Evolutionary conservation across 2,329 filamentous ascomycete species (phyloP).

Genomic region (Aspergillus chevalieri): DNA sequence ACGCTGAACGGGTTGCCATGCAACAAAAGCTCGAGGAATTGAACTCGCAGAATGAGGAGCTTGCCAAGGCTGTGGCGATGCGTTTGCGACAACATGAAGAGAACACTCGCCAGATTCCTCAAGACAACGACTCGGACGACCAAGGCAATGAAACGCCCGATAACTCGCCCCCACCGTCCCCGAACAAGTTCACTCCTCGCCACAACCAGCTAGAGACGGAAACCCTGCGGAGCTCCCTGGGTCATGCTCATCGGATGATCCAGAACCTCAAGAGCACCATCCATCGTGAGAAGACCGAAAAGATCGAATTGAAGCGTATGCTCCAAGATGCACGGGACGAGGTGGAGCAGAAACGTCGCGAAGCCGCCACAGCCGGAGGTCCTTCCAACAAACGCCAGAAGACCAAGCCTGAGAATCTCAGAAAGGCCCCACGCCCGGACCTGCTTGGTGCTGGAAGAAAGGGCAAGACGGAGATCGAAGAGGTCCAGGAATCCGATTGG

Average conservation of each 20-base stretch:
- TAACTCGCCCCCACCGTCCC: conserved; percentile 83
- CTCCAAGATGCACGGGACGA: conserved; percentile 93
- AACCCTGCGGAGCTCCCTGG: conserved; percentile 86
- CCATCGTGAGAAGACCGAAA: conserved; percentile 97
- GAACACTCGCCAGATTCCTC: conserved; percentile 51
- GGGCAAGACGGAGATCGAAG: conserved; percentile 69
- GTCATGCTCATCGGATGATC: conserved; percentile 93
- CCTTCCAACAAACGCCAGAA: conserved; percentile 50
- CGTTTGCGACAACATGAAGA: conserved; percentile 64
- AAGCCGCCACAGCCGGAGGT: conserved; percentile 40
- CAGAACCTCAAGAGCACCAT: conserved; percentile 92
- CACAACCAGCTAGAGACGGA: conserved; percentile 91
- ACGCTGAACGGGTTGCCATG: conserved; percentile 70
- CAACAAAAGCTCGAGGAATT: conserved; percentile 85
- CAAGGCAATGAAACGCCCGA: conserved; percentile 72
- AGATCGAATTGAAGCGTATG: conserved; percentile 90
- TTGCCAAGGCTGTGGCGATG: conserved; percentile 74
- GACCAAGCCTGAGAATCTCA: conserved; percentile 61
- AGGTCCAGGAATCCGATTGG: conserved; percentile 78
- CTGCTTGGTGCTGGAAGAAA: conserved; percentile 69
- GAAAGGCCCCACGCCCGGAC: conserved; percentile 68
- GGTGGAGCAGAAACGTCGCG: conserved; percentile 61
- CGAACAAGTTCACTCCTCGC: conserved; percentile 82
- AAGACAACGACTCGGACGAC: conserved; percentile 60
- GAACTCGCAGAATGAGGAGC: conserved; percentile 80